These are phyloP conservation scores for Fusarium albidum DNA, from an alignment of 2,329 filamentous ascomycete genomes.

Conservation along the genomic window DNA sequence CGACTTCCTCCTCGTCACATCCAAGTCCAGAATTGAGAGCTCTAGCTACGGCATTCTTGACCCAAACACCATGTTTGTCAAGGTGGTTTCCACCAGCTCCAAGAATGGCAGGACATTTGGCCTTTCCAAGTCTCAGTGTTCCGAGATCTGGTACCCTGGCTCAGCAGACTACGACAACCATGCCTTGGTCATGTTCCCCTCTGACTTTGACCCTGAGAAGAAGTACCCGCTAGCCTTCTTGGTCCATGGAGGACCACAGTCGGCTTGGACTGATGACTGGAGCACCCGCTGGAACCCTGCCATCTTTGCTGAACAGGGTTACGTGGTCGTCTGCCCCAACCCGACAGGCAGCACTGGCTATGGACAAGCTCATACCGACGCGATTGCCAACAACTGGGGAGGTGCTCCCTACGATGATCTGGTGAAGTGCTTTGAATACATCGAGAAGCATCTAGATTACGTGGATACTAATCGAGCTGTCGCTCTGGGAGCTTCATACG, in stretches of 20 bases:
- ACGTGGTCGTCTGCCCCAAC: conserved; percentile 83
- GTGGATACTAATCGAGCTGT: conserved; percentile 76
- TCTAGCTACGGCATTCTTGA: conserved; percentile 72
- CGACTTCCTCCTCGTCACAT: conserved; percentile 67
- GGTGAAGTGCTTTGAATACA: conserved; percentile 78
- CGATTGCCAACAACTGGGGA: conserved; percentile 84
- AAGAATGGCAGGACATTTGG: conserved; percentile 73
- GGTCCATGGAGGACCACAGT: conserved; percentile 85
- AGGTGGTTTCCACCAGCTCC: conserved; percentile 68
- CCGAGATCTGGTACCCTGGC: conserved; percentile 75
- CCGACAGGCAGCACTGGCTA: conserved; percentile 86
- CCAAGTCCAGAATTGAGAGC: conserved; percentile 76
- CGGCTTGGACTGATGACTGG: conserved; percentile 79
- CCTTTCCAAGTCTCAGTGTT: conserved; percentile 68
- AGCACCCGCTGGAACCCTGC: conserved; percentile 87
- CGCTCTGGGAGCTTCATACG: conserved; percentile 77
- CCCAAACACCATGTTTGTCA: conserved; percentile 46
- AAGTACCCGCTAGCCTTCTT: conserved; percentile 82
- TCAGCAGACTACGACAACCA: conserved; percentile 72
- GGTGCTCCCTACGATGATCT: conserved; percentile 85
- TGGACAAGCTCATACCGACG: conserved; percentile 78
- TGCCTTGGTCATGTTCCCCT: conserved; percentile 71
- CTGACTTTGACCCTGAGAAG: conserved; percentile 71
- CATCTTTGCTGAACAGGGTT: conserved; percentile 87
- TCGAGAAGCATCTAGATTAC: conserved; percentile 70